These are phyloP conservation scores for Neurospora sp. DNA, from an alignment of 495 filamentous ascomycete species.

Conservation along the genomic window DNA sequence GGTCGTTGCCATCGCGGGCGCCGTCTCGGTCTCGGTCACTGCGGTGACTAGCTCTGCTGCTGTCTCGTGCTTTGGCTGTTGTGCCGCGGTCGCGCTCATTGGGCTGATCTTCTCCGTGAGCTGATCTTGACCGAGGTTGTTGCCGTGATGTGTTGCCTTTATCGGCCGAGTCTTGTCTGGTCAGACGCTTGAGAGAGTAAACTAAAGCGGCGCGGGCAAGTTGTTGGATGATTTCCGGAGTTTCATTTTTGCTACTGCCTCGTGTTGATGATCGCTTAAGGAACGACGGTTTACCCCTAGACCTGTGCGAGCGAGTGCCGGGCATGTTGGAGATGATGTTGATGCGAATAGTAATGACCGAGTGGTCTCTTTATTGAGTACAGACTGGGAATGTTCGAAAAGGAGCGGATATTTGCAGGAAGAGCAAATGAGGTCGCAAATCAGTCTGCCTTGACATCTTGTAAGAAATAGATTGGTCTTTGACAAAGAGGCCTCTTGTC, in stretches of 20 bases:
- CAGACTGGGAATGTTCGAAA: not conserved
- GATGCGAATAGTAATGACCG: not conserved
- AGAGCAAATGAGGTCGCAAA: not conserved
- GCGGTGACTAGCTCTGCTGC: conserved; percentile 1
- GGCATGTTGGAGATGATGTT: not conserved
- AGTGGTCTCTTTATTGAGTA: not conserved
- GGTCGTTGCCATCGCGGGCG: conserved; percentile 7
- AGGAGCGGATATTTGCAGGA: not conserved
- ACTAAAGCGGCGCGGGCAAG: conserved; percentile 16
- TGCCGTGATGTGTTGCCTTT: not conserved
- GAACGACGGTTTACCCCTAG: not conserved
- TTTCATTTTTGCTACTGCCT: not conserved
- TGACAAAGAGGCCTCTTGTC: not conserved
- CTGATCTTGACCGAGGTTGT: not conserved
- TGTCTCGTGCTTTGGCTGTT: not conserved
- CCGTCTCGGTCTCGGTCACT: not conserved
- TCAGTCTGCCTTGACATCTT: not conserved
- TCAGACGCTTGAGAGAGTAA: conserved; percentile 14
- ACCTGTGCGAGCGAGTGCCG: not conserved
- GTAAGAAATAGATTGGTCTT: not conserved
- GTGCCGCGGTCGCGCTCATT: not conserved
- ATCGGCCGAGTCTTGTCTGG: not conserved
- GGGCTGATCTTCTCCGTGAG: not conserved
- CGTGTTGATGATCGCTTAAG: not conserved
- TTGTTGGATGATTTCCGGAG: conserved; percentile 13